Evolutionary conservation across 2,329 filamentous ascomycete species (phyloP).

Genomic region (Paramyrothecium sp.): DNA sequence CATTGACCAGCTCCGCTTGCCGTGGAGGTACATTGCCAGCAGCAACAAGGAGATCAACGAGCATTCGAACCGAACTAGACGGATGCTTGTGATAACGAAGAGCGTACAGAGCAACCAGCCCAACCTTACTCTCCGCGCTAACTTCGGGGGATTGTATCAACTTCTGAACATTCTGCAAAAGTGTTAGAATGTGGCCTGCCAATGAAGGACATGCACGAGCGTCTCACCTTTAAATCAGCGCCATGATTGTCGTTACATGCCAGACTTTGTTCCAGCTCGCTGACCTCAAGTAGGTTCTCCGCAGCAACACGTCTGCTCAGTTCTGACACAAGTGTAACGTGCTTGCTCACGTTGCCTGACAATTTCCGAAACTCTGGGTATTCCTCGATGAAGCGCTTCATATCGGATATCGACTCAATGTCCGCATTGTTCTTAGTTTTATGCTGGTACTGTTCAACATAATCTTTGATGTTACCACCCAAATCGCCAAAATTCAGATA

Average conservation of each 20-base stretch:
- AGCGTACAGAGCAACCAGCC: constrained; percentile 90
- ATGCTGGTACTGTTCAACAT: constrained; percentile 96
- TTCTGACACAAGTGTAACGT: constrained; percentile 93
- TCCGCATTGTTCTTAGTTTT: constrained; percentile 97
- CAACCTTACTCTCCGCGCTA: constrained; percentile 78
- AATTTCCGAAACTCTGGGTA: constrained; percentile 97
- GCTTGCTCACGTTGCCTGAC: constrained; percentile 97
- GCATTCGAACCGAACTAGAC: constrained; percentile 77
- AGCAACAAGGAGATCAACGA: constrained; percentile 82
- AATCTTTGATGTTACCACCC: constrained; percentile 95
- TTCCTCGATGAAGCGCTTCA: constrained; percentile 99
- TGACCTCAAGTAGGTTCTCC: constrained; percentile 90
- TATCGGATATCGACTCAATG: constrained; percentile 94
- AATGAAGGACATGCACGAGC: background rate
- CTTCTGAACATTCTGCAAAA: constrained; percentile 70
- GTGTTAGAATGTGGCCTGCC: constrained; percentile 16
- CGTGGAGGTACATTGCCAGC: constrained; percentile 77
- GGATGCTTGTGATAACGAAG: constrained; percentile 87
- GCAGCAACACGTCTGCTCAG: constrained; percentile 83
- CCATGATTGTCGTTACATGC: constrained; percentile 96
- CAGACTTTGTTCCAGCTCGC: constrained; percentile 93
- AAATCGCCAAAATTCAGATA: constrained; percentile 96
- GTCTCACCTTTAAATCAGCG: constrained; percentile 77
- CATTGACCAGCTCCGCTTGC: constrained; percentile 75
- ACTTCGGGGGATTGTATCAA: constrained; percentile 80